A percentile compares a stretch with the other conserved stretches of the same genome.
Conservation (phyloP, 495 filamentous ascomycete genomes). For the Poronia punctata region DNA sequence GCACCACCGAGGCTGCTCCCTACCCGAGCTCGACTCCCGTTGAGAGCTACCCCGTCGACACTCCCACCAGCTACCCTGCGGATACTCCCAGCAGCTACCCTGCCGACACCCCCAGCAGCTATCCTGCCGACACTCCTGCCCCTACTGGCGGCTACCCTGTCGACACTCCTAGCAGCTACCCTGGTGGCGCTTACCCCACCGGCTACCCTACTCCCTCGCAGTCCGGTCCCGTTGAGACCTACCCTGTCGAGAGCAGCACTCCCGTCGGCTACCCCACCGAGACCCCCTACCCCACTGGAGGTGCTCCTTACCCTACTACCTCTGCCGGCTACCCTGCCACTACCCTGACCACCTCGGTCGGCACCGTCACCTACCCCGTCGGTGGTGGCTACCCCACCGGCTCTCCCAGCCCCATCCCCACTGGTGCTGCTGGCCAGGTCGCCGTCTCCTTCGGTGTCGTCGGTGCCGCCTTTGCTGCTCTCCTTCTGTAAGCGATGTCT, state of each 20-base stretch:
- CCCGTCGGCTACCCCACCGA: neutral
- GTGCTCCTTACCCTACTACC: conserved; percentile 11
- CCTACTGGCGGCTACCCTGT: conserved; percentile 3
- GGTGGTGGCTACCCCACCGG: conserved; percentile 7
- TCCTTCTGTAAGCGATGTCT: conserved; percentile 9
- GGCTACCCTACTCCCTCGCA: neutral
- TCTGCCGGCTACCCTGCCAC: conserved; percentile 10
- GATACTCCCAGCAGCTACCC: neutral
- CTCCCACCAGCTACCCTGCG: no score
- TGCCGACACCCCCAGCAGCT: neutral
- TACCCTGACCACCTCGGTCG: conserved; percentile 9
- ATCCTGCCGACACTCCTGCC: neutral
- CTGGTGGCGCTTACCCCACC: neutral
- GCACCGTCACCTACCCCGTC: conserved; percentile 6
- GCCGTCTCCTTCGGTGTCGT: conserved; percentile 10
- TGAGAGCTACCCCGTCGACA: conserved; percentile 3
- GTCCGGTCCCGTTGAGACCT: conserved; percentile 1
- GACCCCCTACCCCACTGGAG: no score
- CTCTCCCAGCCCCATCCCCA: conserved; percentile 8
- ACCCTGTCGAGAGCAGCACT: conserved; percentile 4
- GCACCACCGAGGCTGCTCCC: no score
- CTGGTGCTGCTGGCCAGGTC: conserved; percentile 5
- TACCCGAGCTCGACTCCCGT: conserved; percentile 1
- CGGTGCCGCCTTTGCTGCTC: conserved; percentile 8
- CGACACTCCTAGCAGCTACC: conserved; percentile 1